Base-by-base conservation (phyloP, 345 rosid species). In the Physaria fendleri region DNA sequence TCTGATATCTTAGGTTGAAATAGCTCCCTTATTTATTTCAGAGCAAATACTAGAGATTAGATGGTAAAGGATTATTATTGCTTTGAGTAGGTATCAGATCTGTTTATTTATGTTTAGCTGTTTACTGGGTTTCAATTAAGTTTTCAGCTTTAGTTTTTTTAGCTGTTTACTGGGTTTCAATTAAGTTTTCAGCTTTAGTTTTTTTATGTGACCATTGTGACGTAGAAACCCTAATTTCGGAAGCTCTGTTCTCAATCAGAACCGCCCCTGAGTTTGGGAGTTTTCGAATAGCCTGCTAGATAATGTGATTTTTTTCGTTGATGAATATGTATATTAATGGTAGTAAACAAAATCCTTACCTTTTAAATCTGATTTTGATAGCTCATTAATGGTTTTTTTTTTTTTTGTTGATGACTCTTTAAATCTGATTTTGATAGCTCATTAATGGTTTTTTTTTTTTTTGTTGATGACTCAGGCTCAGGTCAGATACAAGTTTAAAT, bases 401-500 rank as follows among this genome's bases (percentile, higher is more conserved):
- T n/a, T n/a, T n/a, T n/a, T n/a, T n/a, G n/a, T n/a, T n/a, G n/a
- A n/a, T n/a, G n/a, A 10, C 8, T 35, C 27, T 65, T 43, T 37
- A 8, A 11, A 45, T 6, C n/a, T n/a, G 28, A 56, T 32, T 30
- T 62, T 57, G 14, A 5, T 48, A 4, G 39, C 64, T 56, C 34
- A 57, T 22, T 14, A 11, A n/a, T n/a, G n/a, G n/a, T n/a, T n/a
- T n/a, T 22, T 33, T 11, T 24, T 4, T 14, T 13, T 17, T 37
- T 23, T 14, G 17, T 51, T 44, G 12, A 37, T 68, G 42, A 46
- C 29, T 21, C 11, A 42, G 32, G n/a, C n/a, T n/a, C n/a, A n/a
- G n/a, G 27, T 14, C 72, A 71, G 54, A 20, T 68, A 34, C 47
- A 50, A 35, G 25, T 45, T 56, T 29, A 49, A 16, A 91, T 91